phyloP scores from a whole-genome alignment of 108 stramenopile species.

The Fistulifera solaris region DNA sequence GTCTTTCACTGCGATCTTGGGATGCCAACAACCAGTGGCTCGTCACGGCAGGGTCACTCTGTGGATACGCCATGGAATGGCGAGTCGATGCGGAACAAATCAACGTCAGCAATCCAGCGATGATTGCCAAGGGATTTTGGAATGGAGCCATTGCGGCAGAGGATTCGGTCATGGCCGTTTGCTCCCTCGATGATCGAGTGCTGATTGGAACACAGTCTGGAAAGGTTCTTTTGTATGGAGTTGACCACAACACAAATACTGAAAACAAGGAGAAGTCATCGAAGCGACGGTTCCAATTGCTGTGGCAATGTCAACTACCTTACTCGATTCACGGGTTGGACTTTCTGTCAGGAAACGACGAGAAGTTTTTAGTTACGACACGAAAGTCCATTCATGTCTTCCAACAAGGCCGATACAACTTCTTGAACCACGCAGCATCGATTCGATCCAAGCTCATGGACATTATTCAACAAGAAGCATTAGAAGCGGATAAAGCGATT shows the following conservation, averaged over 20 bases:
- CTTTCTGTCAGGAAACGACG: neutral
- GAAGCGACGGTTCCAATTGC: conserved; percentile 5
- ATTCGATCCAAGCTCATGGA: no score
- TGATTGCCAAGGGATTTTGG: conserved; percentile 29
- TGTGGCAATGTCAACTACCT: conserved; percentile 33
- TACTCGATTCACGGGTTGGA: conserved; percentile 33
- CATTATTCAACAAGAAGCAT: no score
- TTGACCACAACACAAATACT: neutral
- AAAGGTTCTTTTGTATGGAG: conserved; percentile 17
- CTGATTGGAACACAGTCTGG: conserved; percentile 30
- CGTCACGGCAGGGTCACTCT: conserved; percentile 33
- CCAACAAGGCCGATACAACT: neutral
- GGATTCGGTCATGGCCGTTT: conserved; percentile 39
- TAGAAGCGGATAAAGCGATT: no score
- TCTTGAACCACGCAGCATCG: no score
- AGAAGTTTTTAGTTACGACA: conserved; percentile 20
- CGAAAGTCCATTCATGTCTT: conserved; percentile 30
- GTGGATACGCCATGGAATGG: conserved; percentile 36
- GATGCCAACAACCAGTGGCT: neutral
- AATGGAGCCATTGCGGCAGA: conserved; percentile 6
- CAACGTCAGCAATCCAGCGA: conserved; percentile 19
- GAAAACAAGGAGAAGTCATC: neutral
- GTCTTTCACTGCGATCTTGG: conserved; percentile 3
- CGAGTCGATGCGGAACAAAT: neutral
- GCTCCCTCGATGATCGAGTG: conserved; percentile 15